A percentile compares a stretch with the other conserved stretches of the same genome.
phyloP scores from a whole-genome alignment of 805 yeast species.

The Barnettozyma populi region DNA sequence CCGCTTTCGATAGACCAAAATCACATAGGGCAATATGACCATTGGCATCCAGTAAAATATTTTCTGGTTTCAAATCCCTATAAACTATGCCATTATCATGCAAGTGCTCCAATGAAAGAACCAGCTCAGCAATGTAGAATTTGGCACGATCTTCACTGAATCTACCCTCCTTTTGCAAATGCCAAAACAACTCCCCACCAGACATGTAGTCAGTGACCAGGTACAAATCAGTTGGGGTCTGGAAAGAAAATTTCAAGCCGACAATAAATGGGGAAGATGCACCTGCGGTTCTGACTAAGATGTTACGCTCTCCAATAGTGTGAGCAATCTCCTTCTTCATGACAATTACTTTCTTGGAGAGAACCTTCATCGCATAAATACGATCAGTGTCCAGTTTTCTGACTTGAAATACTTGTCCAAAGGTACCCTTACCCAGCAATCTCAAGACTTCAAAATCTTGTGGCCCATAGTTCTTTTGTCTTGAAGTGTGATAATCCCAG shows the following conservation, averaged over 20 bases:
- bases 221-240: constrained; percentile 88
- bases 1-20: constrained; percentile 94
- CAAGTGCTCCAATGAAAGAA: constrained; percentile 86
- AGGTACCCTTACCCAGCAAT: constrained; percentile 91
- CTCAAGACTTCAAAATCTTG: constrained; percentile 90
- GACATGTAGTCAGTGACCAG: constrained; percentile 96
- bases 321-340: constrained; percentile 97
- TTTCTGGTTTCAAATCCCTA: constrained; percentile 96
- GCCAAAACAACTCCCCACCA: constrained; percentile 97
- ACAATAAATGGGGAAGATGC: constrained; percentile 91
- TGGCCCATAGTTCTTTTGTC: constrained; percentile 78
- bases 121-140: constrained; percentile 94
- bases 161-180: constrained; percentile 93
- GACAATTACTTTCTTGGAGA: constrained; percentile 90
- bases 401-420: constrained; percentile 97
- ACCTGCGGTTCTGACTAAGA: constrained; percentile 85
- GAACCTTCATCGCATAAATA: constrained; percentile 95
- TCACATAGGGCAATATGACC: constrained; percentile 98
- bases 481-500: constrained; percentile 64
- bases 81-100: constrained; percentile 95
- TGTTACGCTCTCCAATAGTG: constrained; percentile 95
- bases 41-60: constrained; percentile 89
- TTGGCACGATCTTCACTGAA: constrained; percentile 91
- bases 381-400: constrained; percentile 83
- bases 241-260: constrained; percentile 92